Conservation (phyloP, 805 yeast genomes). For the Starmerella vaccinii region DNA sequence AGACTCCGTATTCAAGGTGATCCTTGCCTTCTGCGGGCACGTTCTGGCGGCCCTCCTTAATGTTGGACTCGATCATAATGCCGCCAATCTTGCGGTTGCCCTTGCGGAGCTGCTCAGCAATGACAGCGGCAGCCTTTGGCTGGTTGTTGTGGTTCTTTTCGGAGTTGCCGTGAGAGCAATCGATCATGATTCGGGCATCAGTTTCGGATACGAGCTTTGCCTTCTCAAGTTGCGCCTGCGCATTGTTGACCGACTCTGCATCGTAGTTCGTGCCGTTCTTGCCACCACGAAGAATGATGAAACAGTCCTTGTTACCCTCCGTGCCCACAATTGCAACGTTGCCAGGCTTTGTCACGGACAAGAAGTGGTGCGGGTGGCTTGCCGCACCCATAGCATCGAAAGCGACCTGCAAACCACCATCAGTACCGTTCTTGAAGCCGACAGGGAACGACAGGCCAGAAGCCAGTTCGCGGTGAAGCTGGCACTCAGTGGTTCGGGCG, state of each 20-base stretch:
- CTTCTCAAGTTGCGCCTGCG: conserved; percentile 48
- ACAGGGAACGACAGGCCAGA: conserved; percentile 96
- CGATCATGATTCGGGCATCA: conserved; percentile 72
- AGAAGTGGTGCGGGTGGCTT: conserved; percentile 83
- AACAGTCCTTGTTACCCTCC: conserved; percentile 82
- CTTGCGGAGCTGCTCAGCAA: conserved; percentile 64
- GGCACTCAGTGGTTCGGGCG: conserved; percentile 97
- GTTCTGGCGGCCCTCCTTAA: conserved; percentile 86
- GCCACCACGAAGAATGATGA: conserved; percentile 92
- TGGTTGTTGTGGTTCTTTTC: conserved; percentile 84
- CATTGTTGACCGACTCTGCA: conserved; percentile 55
- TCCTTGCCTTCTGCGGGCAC: conserved; percentile 55
- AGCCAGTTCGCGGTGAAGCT: conserved; percentile 91
- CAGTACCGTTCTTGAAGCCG: conserved; percentile 97
- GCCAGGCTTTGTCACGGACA: conserved; percentile 93
- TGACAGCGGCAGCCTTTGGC: conserved; percentile 70
- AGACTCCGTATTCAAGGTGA: conserved; percentile 77
- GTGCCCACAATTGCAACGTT: conserved; percentile 93
- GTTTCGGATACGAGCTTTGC: conserved; percentile 33
- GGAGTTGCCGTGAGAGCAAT: conserved; percentile 96
- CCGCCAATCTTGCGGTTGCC: conserved; percentile 81
- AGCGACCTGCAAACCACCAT: conserved; percentile 89
- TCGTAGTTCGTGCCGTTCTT: conserved; percentile 87
- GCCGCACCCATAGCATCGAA: conserved; percentile 92
- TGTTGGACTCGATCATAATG: conserved; percentile 90